Percentiles rank a stretch among this genome's conserved stretches.
Conservation (phyloP, 306 rosid genomes). For the Chamaecrista fasciculata region DNA sequence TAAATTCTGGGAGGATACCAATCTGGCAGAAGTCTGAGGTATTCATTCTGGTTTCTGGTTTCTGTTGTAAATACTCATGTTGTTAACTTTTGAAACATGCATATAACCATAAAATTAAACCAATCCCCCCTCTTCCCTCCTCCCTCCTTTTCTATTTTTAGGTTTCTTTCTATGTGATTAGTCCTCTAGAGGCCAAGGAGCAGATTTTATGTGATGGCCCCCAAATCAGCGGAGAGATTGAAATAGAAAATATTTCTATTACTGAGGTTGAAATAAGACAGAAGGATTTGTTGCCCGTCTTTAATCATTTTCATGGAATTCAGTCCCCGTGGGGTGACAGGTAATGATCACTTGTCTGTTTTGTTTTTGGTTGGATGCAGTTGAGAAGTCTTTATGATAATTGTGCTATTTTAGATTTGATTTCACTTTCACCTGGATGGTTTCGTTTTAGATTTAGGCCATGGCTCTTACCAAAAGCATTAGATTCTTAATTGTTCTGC, state of each 20-base stretch:
- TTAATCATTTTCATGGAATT: constrained; percentile 62
- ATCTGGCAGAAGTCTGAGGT: constrained; percentile 92
- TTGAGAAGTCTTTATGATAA: neutral
- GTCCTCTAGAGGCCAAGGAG: constrained; percentile 46
- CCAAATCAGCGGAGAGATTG: constrained; percentile 62
- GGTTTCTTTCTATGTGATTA: constrained; percentile 75
- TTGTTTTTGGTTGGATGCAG: neutral
- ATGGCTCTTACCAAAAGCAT: constrained; percentile 21
- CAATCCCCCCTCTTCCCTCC: constrained; percentile 17
- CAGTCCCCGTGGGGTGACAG: constrained; percentile 75
- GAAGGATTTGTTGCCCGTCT: constrained; percentile 83
- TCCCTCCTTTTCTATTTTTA: constrained; percentile 24
- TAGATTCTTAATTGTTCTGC: constrained; percentile 1
- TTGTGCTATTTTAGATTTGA: neutral
- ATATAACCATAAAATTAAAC: constrained; percentile 29
- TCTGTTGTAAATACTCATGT: constrained; percentile 22
- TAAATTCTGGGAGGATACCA: constrained; percentile 79
- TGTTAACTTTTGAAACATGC: constrained; percentile 23
- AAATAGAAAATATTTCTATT: constrained; percentile 68
- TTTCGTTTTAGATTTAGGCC: constrained; percentile 16
- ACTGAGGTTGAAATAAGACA: constrained; percentile 73
- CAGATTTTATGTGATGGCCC: constrained; percentile 31
- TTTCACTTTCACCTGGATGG: neutral
- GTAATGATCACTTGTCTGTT: constrained; percentile 40
- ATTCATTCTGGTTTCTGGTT: constrained; percentile 32